Percentiles rank a stretch among this genome's conserved stretches.
Conservation (phyloP, 306 rosid species). For the Bauhinia variegata region DNA sequence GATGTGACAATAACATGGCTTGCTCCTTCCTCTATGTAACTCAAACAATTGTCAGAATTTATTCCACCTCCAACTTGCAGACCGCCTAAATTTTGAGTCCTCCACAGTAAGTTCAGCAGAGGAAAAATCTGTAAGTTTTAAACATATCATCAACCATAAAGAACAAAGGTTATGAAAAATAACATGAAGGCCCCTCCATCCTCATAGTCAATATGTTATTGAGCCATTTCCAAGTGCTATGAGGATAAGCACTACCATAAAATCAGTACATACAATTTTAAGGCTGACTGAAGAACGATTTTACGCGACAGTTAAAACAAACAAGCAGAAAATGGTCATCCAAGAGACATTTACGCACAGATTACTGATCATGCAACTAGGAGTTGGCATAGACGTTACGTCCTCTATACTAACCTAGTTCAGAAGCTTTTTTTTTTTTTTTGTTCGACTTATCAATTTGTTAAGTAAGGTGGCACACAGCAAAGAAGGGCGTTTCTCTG, state of each 20-base stretch:
- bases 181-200: slow-evolving; percentile 17
- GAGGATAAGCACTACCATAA: background rate
- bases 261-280: slow-evolving; percentile 1
- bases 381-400: background rate
- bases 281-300: background rate
- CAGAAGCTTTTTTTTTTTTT: background rate
- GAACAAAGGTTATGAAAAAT: slow-evolving; percentile 13
- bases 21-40: slow-evolving; percentile 86
- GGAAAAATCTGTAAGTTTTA: slow-evolving; percentile 63
- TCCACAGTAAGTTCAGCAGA: slow-evolving; percentile 68
- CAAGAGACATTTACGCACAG: background rate
- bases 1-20: slow-evolving; percentile 97
- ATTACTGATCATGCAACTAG: background rate
- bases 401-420: background rate
- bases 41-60: slow-evolving; percentile 77
- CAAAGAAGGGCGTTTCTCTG: no score
- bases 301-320: background rate
- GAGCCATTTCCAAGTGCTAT: slow-evolving; percentile 2
- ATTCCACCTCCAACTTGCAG: slow-evolving; percentile 97
- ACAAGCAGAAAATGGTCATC: background rate
- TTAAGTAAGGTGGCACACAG: background rate
- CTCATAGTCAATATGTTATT: background rate
- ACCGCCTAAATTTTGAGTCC: slow-evolving; percentile 73
- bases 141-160: slow-evolving; percentile 50
- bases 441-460: background rate